Evolutionary conservation across 2,329 filamentous ascomycete genomes (phyloP).

Genomic region (Podosphaera leucotricha): DNA sequence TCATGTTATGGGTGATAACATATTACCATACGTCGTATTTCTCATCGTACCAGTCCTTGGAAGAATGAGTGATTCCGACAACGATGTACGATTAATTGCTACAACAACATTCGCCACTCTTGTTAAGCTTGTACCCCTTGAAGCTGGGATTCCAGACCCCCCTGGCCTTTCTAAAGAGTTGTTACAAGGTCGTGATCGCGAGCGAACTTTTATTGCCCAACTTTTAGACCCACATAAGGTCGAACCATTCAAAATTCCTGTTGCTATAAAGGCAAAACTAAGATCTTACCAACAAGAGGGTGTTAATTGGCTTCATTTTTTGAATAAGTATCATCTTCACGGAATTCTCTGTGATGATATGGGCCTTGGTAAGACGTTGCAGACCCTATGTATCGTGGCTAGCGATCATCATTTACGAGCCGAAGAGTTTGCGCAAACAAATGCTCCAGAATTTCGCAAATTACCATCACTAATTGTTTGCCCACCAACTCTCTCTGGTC

Average conservation of each 20-base stretch:
- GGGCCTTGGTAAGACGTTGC: slow-evolving; percentile 92
- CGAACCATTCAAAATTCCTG: slow-evolving; percentile 77
- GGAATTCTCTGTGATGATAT: slow-evolving; percentile 98
- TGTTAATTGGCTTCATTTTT: slow-evolving; percentile 95
- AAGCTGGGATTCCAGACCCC: slow-evolving; percentile 91
- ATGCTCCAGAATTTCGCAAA: slow-evolving; percentile 50
- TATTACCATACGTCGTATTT: slow-evolving; percentile 95
- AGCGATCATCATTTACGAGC: slow-evolving; percentile 89
- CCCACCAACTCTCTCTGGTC: slow-evolving; percentile 82
- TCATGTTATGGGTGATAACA: slow-evolving; percentile 90
- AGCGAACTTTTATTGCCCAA: slow-evolving; percentile 89
- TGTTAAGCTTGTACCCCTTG: slow-evolving; percentile 87
- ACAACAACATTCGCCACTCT: slow-evolving; percentile 94
- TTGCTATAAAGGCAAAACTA: slow-evolving; percentile 88
- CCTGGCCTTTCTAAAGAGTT: slow-evolving; percentile 77
- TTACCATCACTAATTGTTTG: slow-evolving; percentile 88
- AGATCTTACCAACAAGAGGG: slow-evolving; percentile 96
- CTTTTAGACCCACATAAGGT: slow-evolving; percentile 95
- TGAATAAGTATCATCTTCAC: slow-evolving; percentile 94
- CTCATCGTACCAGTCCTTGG: slow-evolving; percentile 90
- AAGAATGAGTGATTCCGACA: slow-evolving; percentile 95
- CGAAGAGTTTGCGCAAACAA: slow-evolving; percentile 69
- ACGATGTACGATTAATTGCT: slow-evolving; percentile 78
- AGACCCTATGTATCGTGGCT: slow-evolving; percentile 92
- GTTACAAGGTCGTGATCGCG: slow-evolving; percentile 71